These are phyloP conservation scores for Sophora flavescens DNA, from an alignment of 306 rosid species.

Conservation along the genomic window DNA sequence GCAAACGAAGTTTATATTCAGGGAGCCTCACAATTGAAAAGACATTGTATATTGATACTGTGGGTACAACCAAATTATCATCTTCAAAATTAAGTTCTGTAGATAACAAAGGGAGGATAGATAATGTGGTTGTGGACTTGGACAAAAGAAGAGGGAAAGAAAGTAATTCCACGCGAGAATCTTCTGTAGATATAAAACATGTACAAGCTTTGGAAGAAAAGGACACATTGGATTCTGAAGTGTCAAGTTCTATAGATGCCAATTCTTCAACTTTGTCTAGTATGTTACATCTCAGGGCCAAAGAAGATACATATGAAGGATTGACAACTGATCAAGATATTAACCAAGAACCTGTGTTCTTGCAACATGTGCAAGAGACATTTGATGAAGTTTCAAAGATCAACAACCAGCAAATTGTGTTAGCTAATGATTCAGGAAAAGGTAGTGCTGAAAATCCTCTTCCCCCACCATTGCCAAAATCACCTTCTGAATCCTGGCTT, in stretches of 20 bases:
- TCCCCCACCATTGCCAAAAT: constrained; percentile 88
- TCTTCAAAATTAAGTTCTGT: constrained; percentile 50
- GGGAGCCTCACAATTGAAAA: constrained; percentile 68
- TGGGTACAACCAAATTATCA: constrained; percentile 51
- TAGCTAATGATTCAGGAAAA: constrained; percentile 49
- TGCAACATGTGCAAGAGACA: constrained; percentile 28
- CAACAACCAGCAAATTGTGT: constrained; percentile 47
- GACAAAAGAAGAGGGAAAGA: constrained; percentile 45
- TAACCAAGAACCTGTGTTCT: constrained; percentile 30
- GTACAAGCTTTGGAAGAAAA: constrained; percentile 47
- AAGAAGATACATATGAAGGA: constrained; percentile 48
- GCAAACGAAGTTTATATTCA: constrained; percentile 52
- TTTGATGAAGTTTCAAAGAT: constrained; percentile 45
- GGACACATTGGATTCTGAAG: constrained; percentile 45
- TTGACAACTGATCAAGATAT: constrained; percentile 44
- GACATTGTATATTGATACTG: constrained; percentile 80
- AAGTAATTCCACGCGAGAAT: constrained; percentile 49
- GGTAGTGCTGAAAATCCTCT: constrained; percentile 50
- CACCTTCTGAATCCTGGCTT: constrained; percentile 98
- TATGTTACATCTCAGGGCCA: constrained; percentile 44
- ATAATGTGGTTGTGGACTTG: constrained; percentile 45
- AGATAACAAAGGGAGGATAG: constrained; percentile 45
- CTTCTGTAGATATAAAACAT: constrained; percentile 53
- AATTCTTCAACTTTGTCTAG: constrained; percentile 45
- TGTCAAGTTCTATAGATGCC: constrained; percentile 45